Conservation (phyloP, 306 rosid species). For the Rosa rugosa region DNA sequence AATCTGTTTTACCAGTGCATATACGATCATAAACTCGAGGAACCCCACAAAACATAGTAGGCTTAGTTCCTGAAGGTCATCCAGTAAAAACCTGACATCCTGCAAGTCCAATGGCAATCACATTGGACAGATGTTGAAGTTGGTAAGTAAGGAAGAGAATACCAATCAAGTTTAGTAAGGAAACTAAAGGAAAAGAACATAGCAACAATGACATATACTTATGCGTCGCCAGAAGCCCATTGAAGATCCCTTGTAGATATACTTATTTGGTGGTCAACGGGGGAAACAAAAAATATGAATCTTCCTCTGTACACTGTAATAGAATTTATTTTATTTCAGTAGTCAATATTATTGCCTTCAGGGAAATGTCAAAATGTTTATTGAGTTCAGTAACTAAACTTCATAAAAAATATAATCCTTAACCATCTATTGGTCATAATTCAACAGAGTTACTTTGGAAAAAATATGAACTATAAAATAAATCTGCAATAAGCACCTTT, state of each 20-base stretch:
- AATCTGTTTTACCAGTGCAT: too few relatives aligned
- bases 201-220: slow-evolving; percentile 31
- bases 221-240: slow-evolving; percentile 91
- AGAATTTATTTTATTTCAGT: slow-evolving; percentile 10
- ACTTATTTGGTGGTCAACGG: slow-evolving; percentile 78
- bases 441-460: neutral
- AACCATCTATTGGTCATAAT: neutral
- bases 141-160: neutral
- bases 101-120: too few relatives aligned
- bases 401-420: neutral
- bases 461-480: neutral
- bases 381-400: slow-evolving; percentile 5
- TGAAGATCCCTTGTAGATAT: slow-evolving; percentile 74
- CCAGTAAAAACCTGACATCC: too few relatives aligned
- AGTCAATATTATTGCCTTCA: neutral
- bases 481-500: neutral
- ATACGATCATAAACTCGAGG: too few relatives aligned
- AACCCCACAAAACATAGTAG: too few relatives aligned
- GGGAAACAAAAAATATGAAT: slow-evolving; percentile 76
- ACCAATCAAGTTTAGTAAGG: neutral
- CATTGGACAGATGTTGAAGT: too few relatives aligned
- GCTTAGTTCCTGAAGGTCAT: too few relatives aligned
- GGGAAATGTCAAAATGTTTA: neutral
- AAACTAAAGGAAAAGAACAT: neutral
- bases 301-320: slow-evolving; percentile 66